Conservation (phyloP, 192 early-diverging fungal genomes). For the Coemansia sp. region DNA sequence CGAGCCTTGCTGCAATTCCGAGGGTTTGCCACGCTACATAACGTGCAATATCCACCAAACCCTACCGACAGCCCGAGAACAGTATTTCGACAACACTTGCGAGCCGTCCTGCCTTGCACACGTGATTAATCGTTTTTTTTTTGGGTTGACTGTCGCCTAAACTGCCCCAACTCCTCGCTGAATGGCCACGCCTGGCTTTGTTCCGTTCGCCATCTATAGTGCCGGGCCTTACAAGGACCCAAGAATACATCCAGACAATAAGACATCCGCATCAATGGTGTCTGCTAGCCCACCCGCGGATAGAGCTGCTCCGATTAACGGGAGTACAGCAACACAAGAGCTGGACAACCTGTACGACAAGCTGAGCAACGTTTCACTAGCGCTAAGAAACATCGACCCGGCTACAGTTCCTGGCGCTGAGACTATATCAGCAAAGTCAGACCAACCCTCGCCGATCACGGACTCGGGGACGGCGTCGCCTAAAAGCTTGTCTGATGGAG, state of each 20-base stretch:
- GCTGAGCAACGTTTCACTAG: slow-evolving; percentile 39
- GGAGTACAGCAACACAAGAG: slow-evolving; percentile 23
- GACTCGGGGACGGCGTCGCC: slow-evolving; percentile 35
- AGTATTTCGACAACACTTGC: neutral
- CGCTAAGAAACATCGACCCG: slow-evolving; percentile 38
- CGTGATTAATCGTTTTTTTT: neutral
- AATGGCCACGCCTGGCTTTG: slow-evolving; percentile 43
- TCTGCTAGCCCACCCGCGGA: neutral
- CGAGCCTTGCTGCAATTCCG: neutral
- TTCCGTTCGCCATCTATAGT: slow-evolving; percentile 26
- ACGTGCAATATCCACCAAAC: neutral
- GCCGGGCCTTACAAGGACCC: slow-evolving; percentile 24
- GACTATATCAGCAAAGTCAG: neutral
- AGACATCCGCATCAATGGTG: neutral
- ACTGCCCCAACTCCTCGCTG: slow-evolving; percentile 1
- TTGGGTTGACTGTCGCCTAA: neutral
- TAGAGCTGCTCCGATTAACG: neutral
- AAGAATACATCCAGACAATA: slow-evolving; percentile 19
- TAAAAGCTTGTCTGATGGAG: slow-evolving; percentile 9
- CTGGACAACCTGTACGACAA: slow-evolving; percentile 43
- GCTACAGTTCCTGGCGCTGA: slow-evolving; percentile 14
- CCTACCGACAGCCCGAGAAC: no score
- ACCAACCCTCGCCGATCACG: neutral
- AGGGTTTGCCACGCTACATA: neutral
- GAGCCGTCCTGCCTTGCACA: neutral